A percentile compares a stretch with the other conserved stretches of the same genome.
These are phyloP conservation scores for Tricholoma furcatifolium DNA, from an alignment of 768 basidiomycete genomes.

Conservation along the genomic window DNA sequence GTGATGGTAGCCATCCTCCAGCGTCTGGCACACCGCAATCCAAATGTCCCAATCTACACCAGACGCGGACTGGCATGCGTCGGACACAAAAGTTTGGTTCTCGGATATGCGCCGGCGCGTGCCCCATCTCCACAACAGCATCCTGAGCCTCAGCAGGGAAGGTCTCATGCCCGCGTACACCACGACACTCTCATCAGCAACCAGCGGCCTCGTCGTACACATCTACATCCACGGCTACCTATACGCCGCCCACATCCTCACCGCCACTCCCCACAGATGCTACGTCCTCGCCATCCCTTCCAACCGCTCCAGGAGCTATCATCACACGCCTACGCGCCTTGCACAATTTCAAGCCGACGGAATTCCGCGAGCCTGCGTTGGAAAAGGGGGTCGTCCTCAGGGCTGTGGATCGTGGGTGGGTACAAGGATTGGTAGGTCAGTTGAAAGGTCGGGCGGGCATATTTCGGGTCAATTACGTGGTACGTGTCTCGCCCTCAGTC, in stretches of 20 bases:
- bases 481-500: constrained; percentile 35
- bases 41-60: constrained; percentile 95
- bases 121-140: constrained; percentile 41
- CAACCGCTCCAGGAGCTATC: constrained; percentile 30
- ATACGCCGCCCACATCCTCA: not conserved
- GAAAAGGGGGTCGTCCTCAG: constrained; percentile 93
- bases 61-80: constrained; percentile 69
- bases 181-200: constrained; percentile 12
- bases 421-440: constrained; percentile 97
- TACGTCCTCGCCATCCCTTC: constrained; percentile 6
- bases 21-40: constrained; percentile 89
- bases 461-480: constrained; percentile 97
- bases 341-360: constrained; percentile 85
- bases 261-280: too few species aligned
- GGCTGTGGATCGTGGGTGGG: constrained; percentile 87
- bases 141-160: constrained; percentile 21
- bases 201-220: too few species aligned
- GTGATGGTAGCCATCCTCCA: constrained; percentile 85
- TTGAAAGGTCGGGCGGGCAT: constrained; percentile 89
- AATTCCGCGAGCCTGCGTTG: constrained; percentile 88
- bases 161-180: constrained; percentile 9
- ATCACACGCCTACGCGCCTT: constrained; percentile 86
- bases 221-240: constrained; percentile 4
- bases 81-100: constrained; percentile 85
- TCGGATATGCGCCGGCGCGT: constrained; percentile 61